Evolutionary conservation across 768 basidiomycete species (phyloP), one percentile per base, ranked within the genome.

Genomic region (Boletus patriciae): DNA sequence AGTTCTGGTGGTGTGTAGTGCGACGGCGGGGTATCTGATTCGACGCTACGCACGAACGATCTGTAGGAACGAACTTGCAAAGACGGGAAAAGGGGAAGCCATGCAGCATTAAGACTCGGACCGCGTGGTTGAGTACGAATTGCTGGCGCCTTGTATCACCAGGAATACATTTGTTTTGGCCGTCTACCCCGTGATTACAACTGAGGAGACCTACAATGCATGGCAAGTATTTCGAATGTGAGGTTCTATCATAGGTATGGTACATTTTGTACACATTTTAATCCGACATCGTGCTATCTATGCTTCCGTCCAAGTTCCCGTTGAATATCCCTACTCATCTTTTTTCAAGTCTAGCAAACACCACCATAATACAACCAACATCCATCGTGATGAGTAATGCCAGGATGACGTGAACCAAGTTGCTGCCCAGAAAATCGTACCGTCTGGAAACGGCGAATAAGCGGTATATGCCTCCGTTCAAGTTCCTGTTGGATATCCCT

Each of bases 51-150:
- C 27, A 3, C 18, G 48, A 38, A 15, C 40, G 23, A 27, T 50
- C 18, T 47, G 33, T 56, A 89, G 87, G 65, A 83, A 80, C 61
- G 87, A 88, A 60, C 77, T 88, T 15, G 79, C 79, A 31, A 88
- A 88, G 70, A 79, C 78, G n/a, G 81, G 71, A 18, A 74, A 76
- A 57, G 79, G 74, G 33, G 71, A 74, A 13, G 76, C 78, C 10
- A 85, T 85, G 83, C 80, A 85, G 62, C 83, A 82, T 58, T 84
- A n/a, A n/a, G 70, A 50, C 31, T 6, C 15, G 25, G 10, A 74
- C 49, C 29, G 15, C 43, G 16, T 48, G 36, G 59, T 34, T 16
- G 19, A n/a, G 4, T 19, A 15, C 6, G 19, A 15, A 19, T 38
- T 27, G 27, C 23, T 21, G 25, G 23, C 43, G 31, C 34, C 25